Percentiles rank a stretch among this genome's conserved stretches.
phyloP scores from a whole-genome alignment of 371 early-diverging fungal genomes.

The Apophysomyces trapeziformis region DNA sequence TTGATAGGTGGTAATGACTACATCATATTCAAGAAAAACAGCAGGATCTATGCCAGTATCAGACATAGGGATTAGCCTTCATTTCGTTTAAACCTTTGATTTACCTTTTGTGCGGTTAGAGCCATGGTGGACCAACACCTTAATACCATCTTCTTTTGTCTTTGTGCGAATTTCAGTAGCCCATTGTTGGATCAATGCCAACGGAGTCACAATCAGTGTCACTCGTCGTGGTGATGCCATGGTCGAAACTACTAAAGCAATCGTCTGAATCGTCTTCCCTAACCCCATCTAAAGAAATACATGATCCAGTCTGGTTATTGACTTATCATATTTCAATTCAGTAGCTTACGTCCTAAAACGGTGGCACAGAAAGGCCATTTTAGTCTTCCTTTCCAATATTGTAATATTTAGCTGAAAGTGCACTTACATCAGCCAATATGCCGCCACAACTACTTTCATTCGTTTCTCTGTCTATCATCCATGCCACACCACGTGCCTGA shows the following conservation, averaged over 20 bases:
- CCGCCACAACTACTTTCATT: constrained; percentile 66
- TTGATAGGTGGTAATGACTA: constrained; percentile 76
- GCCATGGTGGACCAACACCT: constrained; percentile 68
- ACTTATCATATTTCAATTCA: neutral
- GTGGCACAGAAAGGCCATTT: no score
- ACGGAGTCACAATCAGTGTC: constrained; percentile 71
- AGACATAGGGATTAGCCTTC: neutral
- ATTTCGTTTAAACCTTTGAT: neutral
- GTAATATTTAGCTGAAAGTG: neutral
- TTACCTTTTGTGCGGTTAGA: constrained; percentile 42
- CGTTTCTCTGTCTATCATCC: constrained; percentile 55
- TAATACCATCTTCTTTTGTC: constrained; percentile 46
- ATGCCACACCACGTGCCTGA: constrained; percentile 44
- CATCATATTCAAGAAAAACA: constrained; percentile 62
- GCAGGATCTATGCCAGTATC: constrained; percentile 20
- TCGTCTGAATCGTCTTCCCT: constrained; percentile 90
- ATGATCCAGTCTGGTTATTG: no score
- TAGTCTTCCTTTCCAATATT: neutral
- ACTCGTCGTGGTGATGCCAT: constrained; percentile 24
- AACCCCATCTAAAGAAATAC: constrained; percentile 70
- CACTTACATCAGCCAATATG: constrained; percentile 74
- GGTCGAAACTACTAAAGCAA: constrained; percentile 68
- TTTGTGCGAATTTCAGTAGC: constrained; percentile 62
- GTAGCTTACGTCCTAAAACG: constrained; percentile 30
- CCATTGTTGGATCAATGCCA: constrained; percentile 75